Evolutionary conservation across 2,329 filamentous ascomycete genomes (phyloP).

Genomic region (Fusarium subglutinans): DNA sequence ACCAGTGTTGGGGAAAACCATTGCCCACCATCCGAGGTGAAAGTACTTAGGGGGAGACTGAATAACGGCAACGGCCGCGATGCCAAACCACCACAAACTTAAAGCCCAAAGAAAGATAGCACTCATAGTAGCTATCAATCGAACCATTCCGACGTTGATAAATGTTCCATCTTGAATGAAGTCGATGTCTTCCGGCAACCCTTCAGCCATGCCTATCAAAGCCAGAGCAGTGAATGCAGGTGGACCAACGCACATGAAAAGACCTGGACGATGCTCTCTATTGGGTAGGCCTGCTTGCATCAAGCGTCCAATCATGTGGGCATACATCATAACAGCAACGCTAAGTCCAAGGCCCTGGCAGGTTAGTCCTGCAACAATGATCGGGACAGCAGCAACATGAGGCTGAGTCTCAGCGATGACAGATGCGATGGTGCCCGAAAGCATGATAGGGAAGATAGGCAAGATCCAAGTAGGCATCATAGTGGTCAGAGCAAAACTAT

Average conservation of each 20-base stretch:
- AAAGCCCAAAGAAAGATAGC: conserved; percentile 73
- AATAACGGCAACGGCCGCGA: conserved; percentile 47
- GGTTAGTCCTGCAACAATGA: conserved; percentile 71
- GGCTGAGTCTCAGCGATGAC: conserved; percentile 71
- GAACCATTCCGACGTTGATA: conserved; percentile 54
- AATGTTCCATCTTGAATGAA: conserved; percentile 50
- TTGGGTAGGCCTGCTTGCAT: conserved; percentile 71
- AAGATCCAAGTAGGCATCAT: conserved; percentile 81
- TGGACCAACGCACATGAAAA: conserved; percentile 79
- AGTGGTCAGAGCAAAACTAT: conserved; percentile 66
- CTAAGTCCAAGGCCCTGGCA: conserved; percentile 76
- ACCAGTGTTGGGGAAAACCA: conserved; percentile 69
- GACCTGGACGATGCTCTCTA: conserved; percentile 69
- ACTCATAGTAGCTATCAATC: conserved; percentile 55
- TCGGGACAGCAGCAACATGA: conserved; percentile 63
- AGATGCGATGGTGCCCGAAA: conserved; percentile 74
- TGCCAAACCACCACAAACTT: conserved; percentile 64
- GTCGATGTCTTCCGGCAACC: conserved; percentile 55
- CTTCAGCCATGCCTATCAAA: conserved; percentile 70
- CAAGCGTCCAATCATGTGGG: conserved; percentile 74
- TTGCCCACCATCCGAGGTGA: conserved; percentile 70
- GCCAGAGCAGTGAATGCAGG: conserved; percentile 76
- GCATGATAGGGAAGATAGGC: conserved; percentile 80
- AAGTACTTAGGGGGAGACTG: conserved; percentile 58
- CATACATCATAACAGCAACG: conserved; percentile 75